Evolutionary conservation across 179 eudicot genomes (phyloP).

Genomic region (Spergularia azorica): DNA sequence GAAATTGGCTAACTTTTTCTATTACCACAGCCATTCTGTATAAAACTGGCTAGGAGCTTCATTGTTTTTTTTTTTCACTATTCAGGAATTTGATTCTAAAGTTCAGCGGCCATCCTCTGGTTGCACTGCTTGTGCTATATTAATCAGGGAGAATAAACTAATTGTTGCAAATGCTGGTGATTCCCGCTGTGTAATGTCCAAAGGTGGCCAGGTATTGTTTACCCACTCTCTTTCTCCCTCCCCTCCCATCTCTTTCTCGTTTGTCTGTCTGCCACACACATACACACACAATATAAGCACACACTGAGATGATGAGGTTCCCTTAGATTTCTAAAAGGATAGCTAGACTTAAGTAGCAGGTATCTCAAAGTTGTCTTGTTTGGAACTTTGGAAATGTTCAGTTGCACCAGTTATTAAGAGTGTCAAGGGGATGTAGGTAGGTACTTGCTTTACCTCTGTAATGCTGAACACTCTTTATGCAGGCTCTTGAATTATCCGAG

Average conservation of each 20-base stretch:
- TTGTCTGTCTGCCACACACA: not conserved
- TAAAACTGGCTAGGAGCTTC: not conserved
- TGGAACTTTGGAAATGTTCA: not conserved
- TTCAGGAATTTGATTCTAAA: conserved; percentile 53
- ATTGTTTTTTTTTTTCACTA: conserved; percentile 12
- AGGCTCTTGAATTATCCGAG: conserved; percentile 72
- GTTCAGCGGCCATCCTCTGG: conserved; percentile 59
- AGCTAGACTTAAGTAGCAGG: not conserved
- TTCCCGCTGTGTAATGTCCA: conserved; percentile 82
- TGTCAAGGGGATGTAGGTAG: not conserved
- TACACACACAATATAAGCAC: not conserved
- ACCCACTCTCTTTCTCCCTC: conserved; percentile 1
- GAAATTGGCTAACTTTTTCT: not conserved
- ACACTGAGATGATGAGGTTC: not conserved
- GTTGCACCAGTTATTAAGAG: not conserved
- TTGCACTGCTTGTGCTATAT: conserved; percentile 76
- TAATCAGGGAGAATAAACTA: conserved; percentile 53
- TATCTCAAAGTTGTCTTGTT: not conserved
- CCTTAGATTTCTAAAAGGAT: not conserved
- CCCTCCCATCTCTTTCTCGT: not conserved
- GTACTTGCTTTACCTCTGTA: conserved; percentile 9
- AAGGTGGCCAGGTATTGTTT: conserved; percentile 62
- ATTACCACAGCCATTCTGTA: not conserved
- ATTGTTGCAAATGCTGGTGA: conserved; percentile 92
- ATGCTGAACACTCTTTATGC: conserved; percentile 29